These are phyloP conservation scores for Penicillium turbatum DNA, from an alignment of 495 filamentous ascomycete species.

Conservation along the genomic window DNA sequence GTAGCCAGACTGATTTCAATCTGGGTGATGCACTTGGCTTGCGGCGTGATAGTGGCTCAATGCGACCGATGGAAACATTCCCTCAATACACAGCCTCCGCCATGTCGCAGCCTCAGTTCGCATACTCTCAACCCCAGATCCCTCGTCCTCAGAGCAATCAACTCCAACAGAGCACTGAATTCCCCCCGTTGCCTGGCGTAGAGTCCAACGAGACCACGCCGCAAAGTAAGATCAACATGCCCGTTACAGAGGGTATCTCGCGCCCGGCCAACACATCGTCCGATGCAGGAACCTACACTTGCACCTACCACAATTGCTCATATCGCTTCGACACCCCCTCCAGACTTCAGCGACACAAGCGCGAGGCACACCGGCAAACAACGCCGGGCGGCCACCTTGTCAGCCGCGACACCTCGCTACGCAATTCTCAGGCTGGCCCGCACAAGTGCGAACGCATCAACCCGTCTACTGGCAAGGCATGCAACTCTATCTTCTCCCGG, in stretches of 20 bases:
- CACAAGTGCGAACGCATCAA: slow-evolving; percentile 91
- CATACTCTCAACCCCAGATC: slow-evolving; percentile 53
- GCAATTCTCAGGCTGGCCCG: slow-evolving; percentile 80
- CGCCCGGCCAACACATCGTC: slow-evolving; percentile 62
- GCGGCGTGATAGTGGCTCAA: slow-evolving; percentile 45
- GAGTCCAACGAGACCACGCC: slow-evolving; percentile 52
- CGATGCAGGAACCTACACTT: slow-evolving; percentile 87
- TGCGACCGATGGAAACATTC: slow-evolving; percentile 43
- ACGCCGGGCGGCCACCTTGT: slow-evolving; percentile 41
- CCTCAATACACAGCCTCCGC: slow-evolving; percentile 36
- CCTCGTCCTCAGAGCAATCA: slow-evolving; percentile 39
- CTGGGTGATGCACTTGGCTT: slow-evolving; percentile 37
- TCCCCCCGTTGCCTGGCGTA: slow-evolving; percentile 59
- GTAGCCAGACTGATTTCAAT: slow-evolving; percentile 39
- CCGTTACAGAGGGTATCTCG: slow-evolving; percentile 32
- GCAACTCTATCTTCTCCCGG: slow-evolving; percentile 93
- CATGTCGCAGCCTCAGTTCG: slow-evolving; percentile 24
- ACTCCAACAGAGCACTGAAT: slow-evolving; percentile 52
- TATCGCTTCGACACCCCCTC: slow-evolving; percentile 81
- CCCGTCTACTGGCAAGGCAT: slow-evolving; percentile 92
- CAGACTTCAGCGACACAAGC: slow-evolving; percentile 91
- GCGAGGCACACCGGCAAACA: slow-evolving; percentile 78
- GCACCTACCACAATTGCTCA: slow-evolving; percentile 88
- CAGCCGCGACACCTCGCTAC: slow-evolving; percentile 49
- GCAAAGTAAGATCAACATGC: slow-evolving; percentile 26